Evolutionary conservation across 768 basidiomycete species (phyloP), one percentile per base, ranked within the genome.

Genomic region (Mycena indigotica): DNA sequence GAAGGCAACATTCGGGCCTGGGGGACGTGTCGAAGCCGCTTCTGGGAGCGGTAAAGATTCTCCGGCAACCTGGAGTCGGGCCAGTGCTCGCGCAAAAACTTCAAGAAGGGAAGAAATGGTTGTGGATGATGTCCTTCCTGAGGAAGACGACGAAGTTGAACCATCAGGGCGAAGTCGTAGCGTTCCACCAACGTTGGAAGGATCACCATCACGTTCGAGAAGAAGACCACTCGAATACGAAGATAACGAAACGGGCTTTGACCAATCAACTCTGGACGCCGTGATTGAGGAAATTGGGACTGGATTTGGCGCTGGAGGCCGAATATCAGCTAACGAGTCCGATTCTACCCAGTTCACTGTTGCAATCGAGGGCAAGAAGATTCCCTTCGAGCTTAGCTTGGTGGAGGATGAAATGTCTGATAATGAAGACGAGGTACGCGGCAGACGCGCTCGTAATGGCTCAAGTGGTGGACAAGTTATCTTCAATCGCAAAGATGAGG

Each of bases 381-480:
- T 88, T 21, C 75, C 76, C n/a, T 94, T 94, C 63, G 87, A 95
- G 69, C 71, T 95, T 57, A 88, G 91, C 63, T 61, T 93, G 39
- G 79, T 88, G 19, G 73, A 75, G 2, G 66, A 67, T 2, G 51
- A 55, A 5, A 65, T 55, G 15, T 26, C 53, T 4, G 65, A 59
- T n/a, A 46, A 50, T 28, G 57, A 65, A 21, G 65, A 58, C 35
- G 67, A 68, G 17, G 52, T 44, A 2, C 53, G 57, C 49, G 70
- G 63, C 50, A 61, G 62, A 58, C 69, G 67, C 55, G 66, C 66
- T 59, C 64, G 69, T 39, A 49, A 66, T 30, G 67, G 69, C 17
- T 46, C 55, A 10, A 58, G 26, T 26, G 62, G 66, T 8, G 60
- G 62, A 49, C 35, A 50, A 16, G 65, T 70, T 6, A 46, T 68